phyloP scores from a whole-genome alignment of 768 basidiomycete genomes.

The Phanerodontia chrysosporium region DNA sequence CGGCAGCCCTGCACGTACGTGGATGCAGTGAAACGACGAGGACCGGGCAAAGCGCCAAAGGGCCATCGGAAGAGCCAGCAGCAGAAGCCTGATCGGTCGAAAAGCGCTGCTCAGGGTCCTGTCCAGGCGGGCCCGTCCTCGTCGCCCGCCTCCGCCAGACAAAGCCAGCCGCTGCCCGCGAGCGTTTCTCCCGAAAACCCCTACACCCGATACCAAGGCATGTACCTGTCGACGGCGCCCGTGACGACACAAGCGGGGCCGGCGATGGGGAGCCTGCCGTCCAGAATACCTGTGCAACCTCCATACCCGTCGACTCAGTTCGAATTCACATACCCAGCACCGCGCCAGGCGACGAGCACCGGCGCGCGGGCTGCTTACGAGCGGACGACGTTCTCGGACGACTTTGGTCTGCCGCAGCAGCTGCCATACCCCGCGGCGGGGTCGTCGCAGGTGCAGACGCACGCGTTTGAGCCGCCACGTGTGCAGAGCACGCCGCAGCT shows the following conservation, averaged over 20 bases:
- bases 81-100: not conserved
- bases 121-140: not conserved
- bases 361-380: not conserved
- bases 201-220: not conserved
- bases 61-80: slow-evolving; percentile 26
- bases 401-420: not conserved
- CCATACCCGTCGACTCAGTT: not conserved
- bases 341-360: not conserved
- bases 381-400: not conserved
- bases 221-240: not conserved
- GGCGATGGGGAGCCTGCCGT: not conserved
- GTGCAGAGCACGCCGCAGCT: not conserved
- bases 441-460: not conserved
- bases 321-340: not conserved
- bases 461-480: not conserved
- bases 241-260: not conserved
- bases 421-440: not conserved
- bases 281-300: not conserved
- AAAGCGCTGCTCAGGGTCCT: not conserved
- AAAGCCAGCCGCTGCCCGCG: not conserved
- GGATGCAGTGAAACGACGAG: slow-evolving; percentile 50
- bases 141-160: not conserved
- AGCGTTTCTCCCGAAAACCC: not conserved
- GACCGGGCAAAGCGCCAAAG: slow-evolving; percentile 72
- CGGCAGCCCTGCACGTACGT: slow-evolving; percentile 51